These are phyloP conservation scores for Penicillium samsonianum DNA, from an alignment of 495 filamentous ascomycete species.

Conservation along the genomic window DNA sequence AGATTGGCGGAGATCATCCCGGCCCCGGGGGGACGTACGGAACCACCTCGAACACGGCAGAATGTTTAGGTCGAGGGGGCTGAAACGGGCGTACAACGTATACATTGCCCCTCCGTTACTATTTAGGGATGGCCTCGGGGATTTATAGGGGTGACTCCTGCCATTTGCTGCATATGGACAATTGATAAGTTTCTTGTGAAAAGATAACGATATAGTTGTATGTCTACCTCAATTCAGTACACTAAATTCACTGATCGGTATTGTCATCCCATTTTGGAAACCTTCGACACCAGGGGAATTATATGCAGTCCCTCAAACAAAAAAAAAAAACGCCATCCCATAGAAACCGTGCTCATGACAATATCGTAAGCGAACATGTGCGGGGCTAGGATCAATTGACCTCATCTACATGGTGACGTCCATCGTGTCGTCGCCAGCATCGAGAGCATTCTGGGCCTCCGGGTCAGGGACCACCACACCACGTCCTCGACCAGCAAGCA, in stretches of 20 bases:
- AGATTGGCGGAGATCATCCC: slow-evolving; percentile 6
- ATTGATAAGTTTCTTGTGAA: background rate
- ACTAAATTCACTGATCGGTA: slow-evolving; percentile 3
- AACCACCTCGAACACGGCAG: slow-evolving; percentile 4
- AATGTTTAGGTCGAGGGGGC: background rate
- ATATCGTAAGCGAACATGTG: slow-evolving; percentile 33
- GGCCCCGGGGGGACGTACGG: background rate
- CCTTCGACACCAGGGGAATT: slow-evolving; percentile 32
- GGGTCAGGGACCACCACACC: slow-evolving; percentile 67
- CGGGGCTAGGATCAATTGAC: slow-evolving; percentile 10
- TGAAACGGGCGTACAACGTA: slow-evolving; percentile 1
- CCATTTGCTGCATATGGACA: background rate
- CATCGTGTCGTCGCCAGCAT: slow-evolving; percentile 92
- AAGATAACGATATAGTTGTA: slow-evolving; percentile 1
- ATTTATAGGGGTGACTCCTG: slow-evolving; percentile 7
- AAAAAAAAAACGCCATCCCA: slow-evolving; percentile 38
- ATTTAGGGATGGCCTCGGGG: background rate
- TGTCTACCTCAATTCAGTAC: slow-evolving; percentile 5
- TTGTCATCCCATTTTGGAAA: slow-evolving; percentile 16
- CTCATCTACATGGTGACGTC: slow-evolving; percentile 52
- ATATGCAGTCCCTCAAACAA: slow-evolving; percentile 30
- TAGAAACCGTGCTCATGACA: slow-evolving; percentile 36
- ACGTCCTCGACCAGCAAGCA: slow-evolving; percentile 84
- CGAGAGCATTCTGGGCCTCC: slow-evolving; percentile 53
- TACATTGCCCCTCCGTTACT: background rate